Conservation (phyloP, 2,329 filamentous ascomycete species). For the Nemania sp. region DNA sequence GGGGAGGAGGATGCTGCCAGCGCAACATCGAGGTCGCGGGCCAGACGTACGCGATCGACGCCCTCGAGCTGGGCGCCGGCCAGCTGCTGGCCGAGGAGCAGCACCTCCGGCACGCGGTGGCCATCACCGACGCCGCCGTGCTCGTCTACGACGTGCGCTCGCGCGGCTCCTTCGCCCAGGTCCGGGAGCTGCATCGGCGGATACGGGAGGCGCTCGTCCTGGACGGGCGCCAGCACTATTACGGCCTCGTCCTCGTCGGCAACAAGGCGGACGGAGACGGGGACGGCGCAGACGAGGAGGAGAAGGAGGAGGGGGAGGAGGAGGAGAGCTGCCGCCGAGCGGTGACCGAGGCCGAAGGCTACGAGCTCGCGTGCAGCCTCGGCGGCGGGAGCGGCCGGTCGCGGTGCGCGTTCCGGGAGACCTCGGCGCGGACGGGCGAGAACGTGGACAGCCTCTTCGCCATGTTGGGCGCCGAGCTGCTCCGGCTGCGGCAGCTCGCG, state of each 20-base stretch:
- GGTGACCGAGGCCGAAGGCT: slow-evolving; percentile 43
- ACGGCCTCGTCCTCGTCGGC: slow-evolving; percentile 39
- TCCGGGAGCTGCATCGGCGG: slow-evolving; percentile 22
- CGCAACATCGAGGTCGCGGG: slow-evolving; percentile 42
- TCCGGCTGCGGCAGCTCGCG: slow-evolving; percentile 37
- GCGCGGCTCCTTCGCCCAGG: slow-evolving; percentile 35
- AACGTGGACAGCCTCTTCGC: slow-evolving; percentile 44
- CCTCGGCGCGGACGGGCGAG: slow-evolving; percentile 44
- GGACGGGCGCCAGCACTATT: slow-evolving; percentile 20
- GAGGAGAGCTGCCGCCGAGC: slow-evolving; percentile 31
- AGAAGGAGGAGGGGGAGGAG: too few species aligned
- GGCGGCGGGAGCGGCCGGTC: slow-evolving; percentile 22
- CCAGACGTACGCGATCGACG: slow-evolving; percentile 43
- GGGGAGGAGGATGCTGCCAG: too few species aligned
- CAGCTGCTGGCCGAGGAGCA: slow-evolving; percentile 41
- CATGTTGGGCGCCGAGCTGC: slow-evolving; percentile 41
- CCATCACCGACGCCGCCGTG: slow-evolving; percentile 48
- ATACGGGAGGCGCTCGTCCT: slow-evolving; percentile 37
- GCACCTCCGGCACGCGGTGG: slow-evolving; percentile 44
- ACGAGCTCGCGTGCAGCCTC: slow-evolving; percentile 32
- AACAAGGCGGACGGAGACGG: slow-evolving; percentile 43
- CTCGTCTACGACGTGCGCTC: slow-evolving; percentile 35
- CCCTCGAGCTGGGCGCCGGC: slow-evolving; percentile 44
- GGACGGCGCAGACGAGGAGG: slow-evolving; percentile 20
- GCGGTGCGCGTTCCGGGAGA: slow-evolving; percentile 40